Percentiles rank a stretch among this genome's conserved stretches.
Conservation (phyloP, 345 rosid genomes). For the Carallia brachiata region DNA sequence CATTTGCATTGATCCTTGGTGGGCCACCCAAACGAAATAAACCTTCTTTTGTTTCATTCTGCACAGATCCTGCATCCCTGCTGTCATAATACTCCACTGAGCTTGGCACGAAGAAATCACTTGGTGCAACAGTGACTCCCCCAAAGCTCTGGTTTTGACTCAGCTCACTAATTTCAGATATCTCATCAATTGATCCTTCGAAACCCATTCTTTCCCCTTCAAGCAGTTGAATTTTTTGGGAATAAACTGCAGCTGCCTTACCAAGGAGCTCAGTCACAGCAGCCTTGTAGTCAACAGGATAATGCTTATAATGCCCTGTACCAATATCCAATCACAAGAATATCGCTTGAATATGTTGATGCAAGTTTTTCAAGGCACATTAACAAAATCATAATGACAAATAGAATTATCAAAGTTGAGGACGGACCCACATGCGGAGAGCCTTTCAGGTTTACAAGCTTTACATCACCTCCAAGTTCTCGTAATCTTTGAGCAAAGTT, state of each 20-base stretch:
- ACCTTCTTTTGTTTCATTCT: conserved; percentile 54
- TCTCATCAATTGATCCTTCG: conserved; percentile 44
- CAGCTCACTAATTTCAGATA: conserved; percentile 40
- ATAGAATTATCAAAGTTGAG: conserved; percentile 9
- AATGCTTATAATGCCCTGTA: conserved; percentile 69
- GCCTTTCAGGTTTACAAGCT: conserved; percentile 66
- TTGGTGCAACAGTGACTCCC: conserved; percentile 57
- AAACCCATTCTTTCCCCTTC: conserved; percentile 47
- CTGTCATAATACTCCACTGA: conserved; percentile 62
- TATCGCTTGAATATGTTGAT: background rate
- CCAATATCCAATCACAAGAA: conserved; percentile 4
- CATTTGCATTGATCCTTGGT: conserved; percentile 54
- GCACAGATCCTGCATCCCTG: conserved; percentile 53
- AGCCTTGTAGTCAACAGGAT: conserved; percentile 75
- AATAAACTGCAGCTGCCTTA: conserved; percentile 60
- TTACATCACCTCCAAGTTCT: conserved; percentile 78
- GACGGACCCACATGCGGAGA: conserved; percentile 86
- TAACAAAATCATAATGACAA: background rate
- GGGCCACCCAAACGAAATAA: conserved; percentile 52
- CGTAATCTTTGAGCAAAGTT: conserved; percentile 68
- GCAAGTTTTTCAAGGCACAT: background rate
- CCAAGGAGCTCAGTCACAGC: conserved; percentile 78
- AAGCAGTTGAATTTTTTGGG: conserved; percentile 45
- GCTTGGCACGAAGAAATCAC: conserved; percentile 63
- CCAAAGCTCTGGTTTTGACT: conserved; percentile 48